These are phyloP conservation scores for Boletus reticulatus DNA, from an alignment of 768 basidiomycete species.

Conservation along the genomic window DNA sequence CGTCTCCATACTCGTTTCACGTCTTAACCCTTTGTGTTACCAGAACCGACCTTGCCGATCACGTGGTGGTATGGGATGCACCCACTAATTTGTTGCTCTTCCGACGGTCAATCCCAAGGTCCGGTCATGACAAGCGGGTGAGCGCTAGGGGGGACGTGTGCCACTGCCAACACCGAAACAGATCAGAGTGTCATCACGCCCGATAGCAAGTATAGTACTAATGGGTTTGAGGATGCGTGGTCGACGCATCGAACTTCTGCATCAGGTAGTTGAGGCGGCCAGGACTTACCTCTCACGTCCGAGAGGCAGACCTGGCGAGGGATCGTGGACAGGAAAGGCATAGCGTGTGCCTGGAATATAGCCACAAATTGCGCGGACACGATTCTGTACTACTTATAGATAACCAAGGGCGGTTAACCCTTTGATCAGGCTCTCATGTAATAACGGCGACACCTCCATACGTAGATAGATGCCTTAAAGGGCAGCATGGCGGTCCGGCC, in stretches of 20 bases:
- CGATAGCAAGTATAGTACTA: constrained; percentile 18
- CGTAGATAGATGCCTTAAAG: background rate
- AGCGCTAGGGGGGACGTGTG: background rate
- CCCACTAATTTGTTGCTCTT: background rate
- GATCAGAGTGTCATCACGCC: background rate
- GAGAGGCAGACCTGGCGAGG: background rate
- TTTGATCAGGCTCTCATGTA: constrained; percentile 6
- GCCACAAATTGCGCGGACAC: constrained; percentile 7
- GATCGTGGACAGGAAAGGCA: constrained; percentile 11
- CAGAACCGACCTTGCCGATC: constrained; percentile 30
- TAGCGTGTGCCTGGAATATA: constrained; percentile 16
- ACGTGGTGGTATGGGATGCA: constrained; percentile 14
- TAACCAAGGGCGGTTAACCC: constrained; percentile 9
- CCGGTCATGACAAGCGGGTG: constrained; percentile 16
- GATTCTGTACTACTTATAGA: constrained; percentile 3
- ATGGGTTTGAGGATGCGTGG: background rate
- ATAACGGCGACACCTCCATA: constrained; percentile 12
- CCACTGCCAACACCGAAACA: constrained; percentile 8
- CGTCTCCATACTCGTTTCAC: constrained; percentile 29
- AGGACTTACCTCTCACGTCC: constrained; percentile 13
- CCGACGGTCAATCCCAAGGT: constrained; percentile 6
- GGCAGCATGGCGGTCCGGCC: constrained; percentile 10
- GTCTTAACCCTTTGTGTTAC: constrained; percentile 15
- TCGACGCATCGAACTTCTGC: constrained; percentile 12
- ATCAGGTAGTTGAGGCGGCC: background rate